These are phyloP conservation scores for Russula brevipes DNA, from an alignment of 768 basidiomycete genomes.

Conservation along the genomic window DNA sequence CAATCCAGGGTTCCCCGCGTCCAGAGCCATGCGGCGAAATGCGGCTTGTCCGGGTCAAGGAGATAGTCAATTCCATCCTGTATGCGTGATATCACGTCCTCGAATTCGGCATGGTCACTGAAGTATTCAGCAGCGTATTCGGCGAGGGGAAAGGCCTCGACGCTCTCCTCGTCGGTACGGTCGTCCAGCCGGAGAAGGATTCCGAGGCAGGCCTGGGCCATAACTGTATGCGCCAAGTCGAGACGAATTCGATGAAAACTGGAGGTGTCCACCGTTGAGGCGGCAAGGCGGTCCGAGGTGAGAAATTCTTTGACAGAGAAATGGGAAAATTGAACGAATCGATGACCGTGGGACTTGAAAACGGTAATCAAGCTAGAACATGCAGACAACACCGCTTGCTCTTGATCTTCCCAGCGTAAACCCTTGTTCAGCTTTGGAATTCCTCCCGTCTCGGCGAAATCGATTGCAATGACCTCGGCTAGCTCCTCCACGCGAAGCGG, in stretches of 20 bases:
- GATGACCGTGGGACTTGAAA: neutral
- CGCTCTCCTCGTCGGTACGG: neutral
- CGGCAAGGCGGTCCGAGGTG: neutral
- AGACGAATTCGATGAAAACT: neutral
- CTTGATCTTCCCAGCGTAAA: neutral
- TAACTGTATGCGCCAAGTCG: neutral
- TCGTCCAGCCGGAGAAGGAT: neutral
- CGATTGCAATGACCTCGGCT: neutral
- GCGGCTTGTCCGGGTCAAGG: neutral
- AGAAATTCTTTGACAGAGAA: neutral
- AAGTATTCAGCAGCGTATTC: neutral
- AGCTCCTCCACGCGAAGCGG: neutral
- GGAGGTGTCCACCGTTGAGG: neutral
- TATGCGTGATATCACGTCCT: neutral
- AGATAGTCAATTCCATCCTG: neutral
- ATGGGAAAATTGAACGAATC: neutral
- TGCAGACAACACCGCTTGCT: neutral
- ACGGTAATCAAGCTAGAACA: neutral
- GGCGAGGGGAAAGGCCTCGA: neutral
- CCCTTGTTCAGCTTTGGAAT: neutral
- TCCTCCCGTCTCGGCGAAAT: neutral
- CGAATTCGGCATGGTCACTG: neutral
- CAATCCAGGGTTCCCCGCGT: too few relatives aligned
- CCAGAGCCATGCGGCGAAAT: neutral
- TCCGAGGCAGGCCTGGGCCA: neutral